Conservation (phyloP, 805 yeast species). For the Grigorovia transvaalensis region DNA sequence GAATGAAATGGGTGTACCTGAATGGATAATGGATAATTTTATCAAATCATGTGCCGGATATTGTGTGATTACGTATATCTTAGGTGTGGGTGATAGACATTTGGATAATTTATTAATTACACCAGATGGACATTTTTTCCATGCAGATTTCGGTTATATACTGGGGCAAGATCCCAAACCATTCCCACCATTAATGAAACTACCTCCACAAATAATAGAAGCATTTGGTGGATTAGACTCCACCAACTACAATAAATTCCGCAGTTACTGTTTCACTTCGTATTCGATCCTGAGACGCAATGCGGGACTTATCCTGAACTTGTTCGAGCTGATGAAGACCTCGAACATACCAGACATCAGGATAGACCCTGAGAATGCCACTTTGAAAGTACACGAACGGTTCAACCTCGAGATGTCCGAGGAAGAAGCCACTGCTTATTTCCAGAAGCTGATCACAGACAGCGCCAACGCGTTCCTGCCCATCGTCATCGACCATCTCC, state of each 20-base stretch:
- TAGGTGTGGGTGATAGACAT: slow-evolving; percentile 97
- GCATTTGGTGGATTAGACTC: slow-evolving; percentile 94
- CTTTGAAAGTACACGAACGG: slow-evolving; percentile 86
- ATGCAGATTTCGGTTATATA: slow-evolving; percentile 95
- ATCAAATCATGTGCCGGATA: slow-evolving; percentile 95
- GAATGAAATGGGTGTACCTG: slow-evolving; percentile 26
- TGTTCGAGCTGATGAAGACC: slow-evolving; percentile 88
- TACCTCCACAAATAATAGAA: slow-evolving; percentile 92
- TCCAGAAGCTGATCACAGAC: slow-evolving; percentile 87
- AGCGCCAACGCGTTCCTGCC: slow-evolving; percentile 91
- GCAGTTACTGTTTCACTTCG: slow-evolving; percentile 90
- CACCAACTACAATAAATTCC: slow-evolving; percentile 74
- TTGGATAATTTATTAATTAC: slow-evolving; percentile 77
- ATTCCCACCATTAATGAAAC: slow-evolving; percentile 95
- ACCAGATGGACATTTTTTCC: slow-evolving; percentile 86
- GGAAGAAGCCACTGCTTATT: slow-evolving; percentile 90
- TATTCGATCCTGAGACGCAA: slow-evolving; percentile 83
- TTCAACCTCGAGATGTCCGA: slow-evolving; percentile 89
- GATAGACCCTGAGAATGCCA: slow-evolving; percentile 75
- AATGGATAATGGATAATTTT: slow-evolving; percentile 80
- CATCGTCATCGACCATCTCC: slow-evolving; percentile 88
- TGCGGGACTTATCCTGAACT: slow-evolving; percentile 77
- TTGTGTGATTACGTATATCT: slow-evolving; percentile 85
- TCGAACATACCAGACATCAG: slow-evolving; percentile 87
- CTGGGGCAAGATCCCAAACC: slow-evolving; percentile 97